Conservation (phyloP, 371 early-diverging fungal genomes). For the Rhizopus delemar region DNA sequence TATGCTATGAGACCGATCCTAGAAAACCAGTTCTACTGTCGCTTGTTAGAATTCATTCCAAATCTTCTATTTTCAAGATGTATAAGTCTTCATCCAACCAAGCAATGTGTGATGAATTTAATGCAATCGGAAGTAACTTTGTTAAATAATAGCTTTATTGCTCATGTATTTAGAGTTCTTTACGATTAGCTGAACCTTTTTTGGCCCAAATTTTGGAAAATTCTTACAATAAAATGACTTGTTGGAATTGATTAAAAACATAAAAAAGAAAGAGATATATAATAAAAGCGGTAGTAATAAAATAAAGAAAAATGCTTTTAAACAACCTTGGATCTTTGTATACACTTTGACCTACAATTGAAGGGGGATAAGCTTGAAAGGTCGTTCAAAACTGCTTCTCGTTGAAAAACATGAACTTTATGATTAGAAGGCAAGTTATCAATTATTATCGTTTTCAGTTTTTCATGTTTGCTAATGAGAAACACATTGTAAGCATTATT, state of each 20-base stretch:
- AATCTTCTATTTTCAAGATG: constrained; percentile 8
- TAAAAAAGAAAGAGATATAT: constrained; percentile 8
- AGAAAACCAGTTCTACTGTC: constrained; percentile 13
- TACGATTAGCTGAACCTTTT: too few relatives aligned
- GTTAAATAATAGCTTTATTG: too few relatives aligned
- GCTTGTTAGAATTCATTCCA: constrained; percentile 6
- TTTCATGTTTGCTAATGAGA: constrained; percentile 11
- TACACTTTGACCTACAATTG: constrained; percentile 2
- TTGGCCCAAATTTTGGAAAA: too few relatives aligned
- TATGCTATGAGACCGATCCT: constrained; percentile 13
- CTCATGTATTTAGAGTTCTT: too few relatives aligned
- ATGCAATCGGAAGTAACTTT: too few relatives aligned
- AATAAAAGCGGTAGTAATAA: not conserved
- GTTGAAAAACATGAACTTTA: constrained; percentile 12
- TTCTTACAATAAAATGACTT: too few relatives aligned
- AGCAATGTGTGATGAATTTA: too few relatives aligned
- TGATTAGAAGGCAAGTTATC: constrained; percentile 9
- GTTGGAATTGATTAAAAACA: not conserved
- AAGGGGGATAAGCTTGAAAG: not conserved
- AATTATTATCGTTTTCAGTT: constrained; percentile 13
- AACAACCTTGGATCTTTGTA: constrained; percentile 8
- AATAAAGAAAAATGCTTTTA: constrained; percentile 10
- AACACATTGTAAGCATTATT: constrained; percentile 8
- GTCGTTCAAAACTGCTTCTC: not conserved
- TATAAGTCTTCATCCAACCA: not conserved